Base-by-base conservation (phyloP, 2,329 filamentous ascomycete species). In the Neofusicoccum parvum region DNA sequence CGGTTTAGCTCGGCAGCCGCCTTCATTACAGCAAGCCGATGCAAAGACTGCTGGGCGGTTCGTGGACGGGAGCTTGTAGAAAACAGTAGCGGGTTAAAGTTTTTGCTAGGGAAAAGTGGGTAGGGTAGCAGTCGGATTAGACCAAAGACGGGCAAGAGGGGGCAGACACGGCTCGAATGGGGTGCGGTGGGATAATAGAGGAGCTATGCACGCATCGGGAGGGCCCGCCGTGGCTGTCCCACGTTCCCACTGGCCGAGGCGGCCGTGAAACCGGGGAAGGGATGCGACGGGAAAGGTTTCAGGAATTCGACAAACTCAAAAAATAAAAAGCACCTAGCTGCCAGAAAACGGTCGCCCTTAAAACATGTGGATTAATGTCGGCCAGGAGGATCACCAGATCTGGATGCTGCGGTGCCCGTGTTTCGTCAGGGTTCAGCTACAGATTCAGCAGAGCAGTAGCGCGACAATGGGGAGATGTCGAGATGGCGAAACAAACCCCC, bases 131-230 rank as follows among this genome's bases (percentile, higher is more conserved):
- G 11, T 39, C 37, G 11, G 14, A 39, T 11, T 15, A 39, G 14
- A 39, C 11, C 37, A 50, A 34, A 50, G 48, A 23, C 20, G 32
- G 32, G n/a, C n/a, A 23, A 6, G 32, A 23, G 45, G 45, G 20
- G 37, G 23, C 9, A 43, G 54, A 36, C 20, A 27, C 53, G 37
- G 53, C 53, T 56, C 36, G 15, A 56, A 32, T 32, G 27, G 27
- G 37, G 53, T 43, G 53, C 36, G 23, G 54, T 32, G 36, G 9
- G 20, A 6, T 5, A 32, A 41, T 37, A 20, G 34, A 20, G 27
- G 56, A 48, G 56, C 56, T 48, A 48, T 60, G 56, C 41, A 48
- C 43, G 27, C 45, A 60, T 60, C 56, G 56, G 56, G 43, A 60
- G 32, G 43, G 56, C 32, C 43, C 56, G 41, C 41, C 56, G 56